These are phyloP conservation scores for Aristolochia contorta DNA, from an alignment of 164 flowering plant species.

Conservation along the genomic window DNA sequence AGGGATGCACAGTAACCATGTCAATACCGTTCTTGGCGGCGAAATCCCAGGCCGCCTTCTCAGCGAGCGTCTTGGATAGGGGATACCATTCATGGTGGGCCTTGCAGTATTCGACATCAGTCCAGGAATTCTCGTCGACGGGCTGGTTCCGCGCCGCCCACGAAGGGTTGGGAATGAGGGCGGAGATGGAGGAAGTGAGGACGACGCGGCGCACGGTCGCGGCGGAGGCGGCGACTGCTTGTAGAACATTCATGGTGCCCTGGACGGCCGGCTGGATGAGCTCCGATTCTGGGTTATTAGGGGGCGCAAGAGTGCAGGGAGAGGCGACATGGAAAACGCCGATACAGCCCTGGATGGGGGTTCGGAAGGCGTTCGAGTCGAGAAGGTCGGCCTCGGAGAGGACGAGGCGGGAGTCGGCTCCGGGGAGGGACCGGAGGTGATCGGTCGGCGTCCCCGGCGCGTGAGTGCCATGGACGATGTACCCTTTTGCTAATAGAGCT, in stretches of 20 bases:
- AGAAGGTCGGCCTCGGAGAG: conserved; percentile 48
- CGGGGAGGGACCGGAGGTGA: conserved; percentile 38
- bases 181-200: conserved; percentile 70
- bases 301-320: conserved; percentile 65
- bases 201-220: conserved; percentile 54
- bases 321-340: conserved; percentile 90
- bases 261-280: conserved; percentile 59
- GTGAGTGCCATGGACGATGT: conserved; percentile 52
- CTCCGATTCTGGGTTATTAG: conserved; percentile 49
- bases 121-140: conserved; percentile 70
- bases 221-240: conserved; percentile 36
- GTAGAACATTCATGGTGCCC: conserved; percentile 67
- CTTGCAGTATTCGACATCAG: conserved; percentile 68
- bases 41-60: conserved; percentile 76
- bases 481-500: conserved; percentile 42
- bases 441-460: conserved; percentile 50
- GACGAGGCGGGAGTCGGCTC: conserved; percentile 10
- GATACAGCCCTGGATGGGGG: conserved; percentile 42
- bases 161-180: conserved; percentile 65
- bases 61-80: conserved; percentile 77
- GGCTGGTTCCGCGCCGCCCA: conserved; percentile 33
- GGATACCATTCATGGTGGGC: conserved; percentile 80
- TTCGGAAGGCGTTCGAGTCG: conserved; percentile 32
- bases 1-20: conserved; percentile 61
- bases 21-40: conserved; percentile 51